Evolutionary conservation across 2,329 filamentous ascomycete species (phyloP), one percentile per base, ranked within the genome.

Genomic region (Coleophoma cylindrospora): DNA sequence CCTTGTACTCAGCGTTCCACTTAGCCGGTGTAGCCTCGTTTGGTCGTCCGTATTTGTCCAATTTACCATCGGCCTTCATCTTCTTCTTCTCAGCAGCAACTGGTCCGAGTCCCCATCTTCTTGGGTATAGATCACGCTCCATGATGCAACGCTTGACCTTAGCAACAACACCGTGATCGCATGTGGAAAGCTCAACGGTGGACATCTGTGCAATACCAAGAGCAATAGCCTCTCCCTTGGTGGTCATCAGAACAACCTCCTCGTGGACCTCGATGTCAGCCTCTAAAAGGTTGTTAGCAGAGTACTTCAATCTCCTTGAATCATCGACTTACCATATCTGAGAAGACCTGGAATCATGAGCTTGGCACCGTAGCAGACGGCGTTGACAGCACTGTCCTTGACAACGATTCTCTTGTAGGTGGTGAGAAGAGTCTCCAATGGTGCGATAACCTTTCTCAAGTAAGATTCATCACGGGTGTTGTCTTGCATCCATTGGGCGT

Each of bases 121-220:
- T 83, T 57, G 94, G 94, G 80, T 99, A 99, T 52, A 97, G 80
- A 69, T 97, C 94, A 64, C 94, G 89, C 80, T 99, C 94, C 94
- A 99, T 99, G 72, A 99, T 99, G 73, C 91, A 96, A 64, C 94
- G 87, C 86, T 99, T 99, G 69, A 99, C 90, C 80, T 96, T 97
- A 62, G 94, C 94, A 52, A 97, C 92, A 52, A 96, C 91, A 63
- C 94, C 94, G 72, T 99, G 94, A 68, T 97, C 91, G 72, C 94
- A 97, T 34, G 91, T 92, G 32, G 90, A 90, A 72, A 99, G 89
- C 75, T 97, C 94, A 45, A 96, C 91, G 3, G 91, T 95, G 37
- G 91, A 96, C 94, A 99, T 99, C 71, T 95, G 89, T 15, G 94
- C 91, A 64, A 96, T 95, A 64, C 88, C 94, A 54, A 99, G 82